These are phyloP conservation scores for Rhizophagus sp. DNA, from an alignment of 192 early-diverging fungal species.

Conservation along the genomic window DNA sequence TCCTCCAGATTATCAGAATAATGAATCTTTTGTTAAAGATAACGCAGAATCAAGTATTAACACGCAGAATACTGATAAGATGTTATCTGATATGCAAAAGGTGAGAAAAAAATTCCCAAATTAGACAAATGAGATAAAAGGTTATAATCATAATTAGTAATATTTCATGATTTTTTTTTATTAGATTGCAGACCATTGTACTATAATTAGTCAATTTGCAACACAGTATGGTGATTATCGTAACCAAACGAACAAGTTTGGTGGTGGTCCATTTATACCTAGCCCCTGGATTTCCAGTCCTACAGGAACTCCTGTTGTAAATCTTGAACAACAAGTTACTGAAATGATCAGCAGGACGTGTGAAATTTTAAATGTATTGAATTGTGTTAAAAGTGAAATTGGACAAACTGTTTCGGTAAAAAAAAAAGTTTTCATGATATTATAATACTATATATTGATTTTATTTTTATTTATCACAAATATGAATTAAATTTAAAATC, in stretches of 20 bases:
- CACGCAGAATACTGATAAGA: background rate
- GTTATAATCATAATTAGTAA: background rate
- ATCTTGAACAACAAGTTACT: background rate
- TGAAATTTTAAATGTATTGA: constrained; percentile 2
- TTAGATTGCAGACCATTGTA: constrained; percentile 5
- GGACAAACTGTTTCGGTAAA: background rate
- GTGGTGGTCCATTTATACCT: background rate
- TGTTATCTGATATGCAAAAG: background rate
- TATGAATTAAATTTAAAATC: background rate
- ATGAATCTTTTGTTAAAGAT: background rate
- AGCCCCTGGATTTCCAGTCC: background rate
- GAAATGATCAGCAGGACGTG: constrained; percentile 2
- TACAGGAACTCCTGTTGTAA: background rate
- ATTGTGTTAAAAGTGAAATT: background rate
- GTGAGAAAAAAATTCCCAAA: background rate
- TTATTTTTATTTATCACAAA: too few species aligned
- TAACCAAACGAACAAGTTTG: background rate
- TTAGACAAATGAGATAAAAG: too few species aligned
- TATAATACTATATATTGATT: too few species aligned
- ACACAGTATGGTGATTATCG: background rate
- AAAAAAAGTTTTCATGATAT: background rate
- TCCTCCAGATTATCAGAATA: background rate
- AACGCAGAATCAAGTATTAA: too few species aligned
- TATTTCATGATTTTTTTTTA: background rate
- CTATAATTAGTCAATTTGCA: constrained; percentile 3